A percentile compares a stretch with the other conserved stretches of the same genome.
These are phyloP conservation scores for Hyphopichia wangnamkhiaoensis DNA, from an alignment of 1,139 yeast genomes.

Conservation along the genomic window DNA sequence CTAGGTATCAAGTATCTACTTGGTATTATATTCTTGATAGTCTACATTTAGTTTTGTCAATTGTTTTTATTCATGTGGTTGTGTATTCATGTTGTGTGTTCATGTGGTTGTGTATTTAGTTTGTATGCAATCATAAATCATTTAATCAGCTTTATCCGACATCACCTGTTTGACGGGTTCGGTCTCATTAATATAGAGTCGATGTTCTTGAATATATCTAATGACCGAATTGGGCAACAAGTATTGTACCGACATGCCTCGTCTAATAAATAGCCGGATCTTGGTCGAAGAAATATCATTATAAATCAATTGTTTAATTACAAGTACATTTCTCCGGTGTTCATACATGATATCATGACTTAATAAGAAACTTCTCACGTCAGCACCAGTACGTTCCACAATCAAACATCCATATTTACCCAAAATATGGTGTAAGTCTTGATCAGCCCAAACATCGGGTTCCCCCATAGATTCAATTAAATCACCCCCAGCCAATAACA, in stretches of 20 bases:
- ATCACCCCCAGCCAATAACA: slow-evolving; percentile 98
- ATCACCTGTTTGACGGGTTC: slow-evolving; percentile 94
- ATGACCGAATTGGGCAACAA: slow-evolving; percentile 92
- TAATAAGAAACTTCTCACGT: slow-evolving; percentile 85
- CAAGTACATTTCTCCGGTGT: slow-evolving; percentile 89
- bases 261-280: slow-evolving; percentile 83
- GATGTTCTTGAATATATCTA: slow-evolving; percentile 90
- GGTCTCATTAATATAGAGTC: slow-evolving; percentile 76
- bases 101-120: no score
- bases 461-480: slow-evolving; percentile 98
- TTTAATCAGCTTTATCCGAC: slow-evolving; percentile 49
- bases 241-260: slow-evolving; percentile 97
- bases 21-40: no score
- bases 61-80: no score
- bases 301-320: slow-evolving; percentile 91
- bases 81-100: no score
- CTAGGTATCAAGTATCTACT: no score
- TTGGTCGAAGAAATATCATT: slow-evolving; percentile 96
- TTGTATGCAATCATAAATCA: no score
- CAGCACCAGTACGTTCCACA: slow-evolving; percentile 95
- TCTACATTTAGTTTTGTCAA: no score
- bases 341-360: slow-evolving; percentile 97
- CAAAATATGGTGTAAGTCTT: slow-evolving; percentile 88
- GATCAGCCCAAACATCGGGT: slow-evolving; percentile 98
- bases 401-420: slow-evolving; percentile 96